Evolutionary conservation across 176 grass and related monocot species (phyloP), one percentile per base, ranked within the genome.

Genomic region (Eragrostis curvula): DNA sequence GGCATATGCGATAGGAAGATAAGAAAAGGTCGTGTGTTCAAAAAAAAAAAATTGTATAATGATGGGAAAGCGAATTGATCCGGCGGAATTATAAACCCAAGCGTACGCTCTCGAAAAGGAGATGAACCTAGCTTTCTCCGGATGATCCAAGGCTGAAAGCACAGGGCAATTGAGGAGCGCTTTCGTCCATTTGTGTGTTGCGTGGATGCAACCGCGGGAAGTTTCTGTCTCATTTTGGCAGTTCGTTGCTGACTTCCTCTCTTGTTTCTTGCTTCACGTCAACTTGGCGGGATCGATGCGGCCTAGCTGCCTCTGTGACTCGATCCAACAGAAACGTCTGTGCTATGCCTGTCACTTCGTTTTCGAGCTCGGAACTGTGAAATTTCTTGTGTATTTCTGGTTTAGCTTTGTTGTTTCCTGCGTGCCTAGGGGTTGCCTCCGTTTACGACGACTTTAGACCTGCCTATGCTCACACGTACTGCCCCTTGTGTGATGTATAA

Each of bases 131-230:
- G n/a, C 24, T 25, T 59, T 23, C 3, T 59, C 55, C 41, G 24
- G 15, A 50, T 17, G 13, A 21, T 13, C 70, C 59, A 15, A 44
- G 21, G 3, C 40, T 73, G 69, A 74, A 46, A 73, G 60, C 8
- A 14, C 71, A 47, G 20, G 36, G 24, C 30, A 66, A 14, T 20
- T 7, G 41, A 44, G 20, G 6, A 73, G 32, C n/a, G 45, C 4
- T 51, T 25, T 79, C n/a, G 3, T 16, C 32, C 3, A 12, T 27
- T 16, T 39, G 11, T 11, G 10, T 32, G n/a, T 74, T 23, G 30
- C 51, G 52, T 41, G 61, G 69, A 81, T 87, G 85, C 70, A 67
- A 50, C 78, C 49, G 49, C 81, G 70, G 70, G 50, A 12, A 74
- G 25, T 46, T 49, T 12, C 36, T 14, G 14, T 80, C 49, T 58